Conservation (phyloP, 1,284 basidiomycete genomes). For the Austroboletus niveus region DNA sequence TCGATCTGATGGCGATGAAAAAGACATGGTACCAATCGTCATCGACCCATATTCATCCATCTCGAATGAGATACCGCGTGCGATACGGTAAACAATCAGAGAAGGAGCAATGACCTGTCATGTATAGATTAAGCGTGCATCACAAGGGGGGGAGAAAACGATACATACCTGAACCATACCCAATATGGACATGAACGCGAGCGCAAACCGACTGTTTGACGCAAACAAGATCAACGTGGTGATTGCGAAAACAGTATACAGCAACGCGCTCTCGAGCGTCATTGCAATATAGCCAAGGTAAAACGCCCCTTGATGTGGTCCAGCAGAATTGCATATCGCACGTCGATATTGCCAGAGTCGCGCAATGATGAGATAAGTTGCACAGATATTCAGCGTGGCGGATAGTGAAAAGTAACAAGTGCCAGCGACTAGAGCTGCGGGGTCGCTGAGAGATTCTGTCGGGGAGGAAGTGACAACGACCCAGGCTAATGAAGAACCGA, state of each 20-base stretch:
- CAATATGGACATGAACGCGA: constrained; percentile 16
- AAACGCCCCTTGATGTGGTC: constrained; percentile 12
- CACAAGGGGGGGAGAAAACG: not conserved
- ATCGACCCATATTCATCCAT: not conserved
- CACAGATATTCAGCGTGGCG: constrained; percentile 12
- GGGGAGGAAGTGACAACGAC: constrained; percentile 9
- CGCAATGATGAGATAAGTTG: constrained; percentile 10
- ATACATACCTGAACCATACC: constrained; percentile 17
- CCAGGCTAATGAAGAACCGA: constrained; percentile 20
- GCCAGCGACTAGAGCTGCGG: constrained; percentile 14
- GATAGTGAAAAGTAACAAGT: constrained; percentile 18
- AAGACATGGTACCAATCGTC: not conserved
- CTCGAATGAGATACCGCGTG: constrained; percentile 11
- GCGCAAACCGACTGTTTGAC: constrained; percentile 10
- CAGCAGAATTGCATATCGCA: constrained; percentile 7
- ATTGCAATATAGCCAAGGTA: constrained; percentile 23
- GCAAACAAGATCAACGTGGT: constrained; percentile 12
- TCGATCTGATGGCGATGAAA: not conserved
- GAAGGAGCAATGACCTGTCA: not conserved
- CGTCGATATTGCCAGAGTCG: constrained; percentile 20
- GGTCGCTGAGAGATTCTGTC: constrained; percentile 9
- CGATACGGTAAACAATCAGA: constrained; percentile 21
- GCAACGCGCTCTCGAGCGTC: constrained; percentile 24
- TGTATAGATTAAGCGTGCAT: not conserved
- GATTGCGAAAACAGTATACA: constrained; percentile 17